Evolutionary conservation across 2,329 filamentous ascomycete genomes (phyloP).

Genomic region (Xylariaceae sp.): DNA sequence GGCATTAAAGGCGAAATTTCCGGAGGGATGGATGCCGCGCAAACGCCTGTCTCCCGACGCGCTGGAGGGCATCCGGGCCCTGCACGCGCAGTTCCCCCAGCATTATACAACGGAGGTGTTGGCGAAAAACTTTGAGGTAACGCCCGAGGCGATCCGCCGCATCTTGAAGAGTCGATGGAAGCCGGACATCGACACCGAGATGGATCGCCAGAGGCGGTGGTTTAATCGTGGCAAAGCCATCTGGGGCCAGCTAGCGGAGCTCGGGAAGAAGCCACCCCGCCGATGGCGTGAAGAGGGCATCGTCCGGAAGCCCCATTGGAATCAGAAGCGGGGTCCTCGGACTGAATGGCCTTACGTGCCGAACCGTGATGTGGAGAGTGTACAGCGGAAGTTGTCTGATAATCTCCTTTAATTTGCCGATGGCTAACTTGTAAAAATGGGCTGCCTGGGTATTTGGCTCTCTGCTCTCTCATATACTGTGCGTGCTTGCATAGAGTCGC

Average conservation of each 20-base stretch:
- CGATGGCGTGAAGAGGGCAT: slow-evolving; percentile 55
- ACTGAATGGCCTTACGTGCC: slow-evolving; percentile 29
- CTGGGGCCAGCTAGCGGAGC: slow-evolving; percentile 54
- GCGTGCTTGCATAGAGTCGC: too few relatives aligned
- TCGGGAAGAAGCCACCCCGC: slow-evolving; percentile 56
- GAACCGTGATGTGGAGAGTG: slow-evolving; percentile 19
- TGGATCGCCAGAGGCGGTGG: slow-evolving; percentile 55
- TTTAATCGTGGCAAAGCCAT: slow-evolving; percentile 54
- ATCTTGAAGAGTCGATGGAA: slow-evolving; percentile 78
- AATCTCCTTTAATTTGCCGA: slow-evolving; percentile 24
- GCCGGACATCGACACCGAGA: slow-evolving; percentile 52
- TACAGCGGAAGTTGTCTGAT: slow-evolving; percentile 27
- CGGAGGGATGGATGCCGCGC: slow-evolving; percentile 71
- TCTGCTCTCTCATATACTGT: background rate
- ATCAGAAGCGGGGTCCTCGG: slow-evolving; percentile 30
- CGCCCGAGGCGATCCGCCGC: slow-evolving; percentile 77
- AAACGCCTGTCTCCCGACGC: slow-evolving; percentile 91
- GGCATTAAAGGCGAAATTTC: slow-evolving; percentile 71
- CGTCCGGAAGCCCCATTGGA: slow-evolving; percentile 39
- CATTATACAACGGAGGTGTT: slow-evolving; percentile 70
- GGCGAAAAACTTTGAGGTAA: slow-evolving; percentile 75
- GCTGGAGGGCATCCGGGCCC: slow-evolving; percentile 77
- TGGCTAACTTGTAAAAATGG: background rate
- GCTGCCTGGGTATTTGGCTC: background rate
- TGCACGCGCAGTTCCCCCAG: slow-evolving; percentile 71